Conservation (phyloP, 2,329 filamentous ascomycete species). For the Ascochyta lentis region DNA sequence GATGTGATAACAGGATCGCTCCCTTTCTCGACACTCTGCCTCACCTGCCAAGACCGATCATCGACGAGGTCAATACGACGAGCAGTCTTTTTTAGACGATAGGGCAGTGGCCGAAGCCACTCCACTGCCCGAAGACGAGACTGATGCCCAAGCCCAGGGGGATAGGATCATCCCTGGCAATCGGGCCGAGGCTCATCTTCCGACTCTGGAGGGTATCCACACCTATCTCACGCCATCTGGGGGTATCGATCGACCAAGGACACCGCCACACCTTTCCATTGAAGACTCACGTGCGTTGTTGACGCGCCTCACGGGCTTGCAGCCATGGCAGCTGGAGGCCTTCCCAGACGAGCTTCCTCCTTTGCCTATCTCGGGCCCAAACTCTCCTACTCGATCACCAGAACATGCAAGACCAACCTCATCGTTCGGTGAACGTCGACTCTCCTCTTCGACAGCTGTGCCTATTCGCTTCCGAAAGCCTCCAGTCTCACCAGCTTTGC, state of each 20-base stretch:
- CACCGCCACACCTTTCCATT: slow-evolving; percentile 37
- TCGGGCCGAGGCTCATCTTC: slow-evolving; percentile 41
- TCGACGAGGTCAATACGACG: slow-evolving; percentile 45
- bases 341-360: slow-evolving; percentile 46
- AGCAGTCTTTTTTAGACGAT: slow-evolving; percentile 69
- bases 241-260: slow-evolving; percentile 37
- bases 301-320: slow-evolving; percentile 44
- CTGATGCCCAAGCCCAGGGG: slow-evolving; percentile 29
- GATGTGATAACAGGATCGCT: slow-evolving; percentile 40
- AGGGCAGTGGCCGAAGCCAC: slow-evolving; percentile 62
- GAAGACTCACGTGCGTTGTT: slow-evolving; percentile 45
- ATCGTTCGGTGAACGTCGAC: slow-evolving; percentile 28
- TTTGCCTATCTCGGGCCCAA: slow-evolving; percentile 40
- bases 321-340: slow-evolving; percentile 44
- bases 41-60: slow-evolving; percentile 33
- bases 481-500: slow-evolving; percentile 49
- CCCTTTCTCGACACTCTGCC: slow-evolving; percentile 33
- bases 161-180: slow-evolving; percentile 42
- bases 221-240: slow-evolving; percentile 27
- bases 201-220: slow-evolving; percentile 33
- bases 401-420: slow-evolving; percentile 29
- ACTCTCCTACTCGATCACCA: slow-evolving; percentile 36
- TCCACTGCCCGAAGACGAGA: slow-evolving; percentile 55
- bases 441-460: slow-evolving; percentile 58
- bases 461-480: slow-evolving; percentile 63